Conservation (phyloP, 441 rosid genomes). For the Adansonia grandidieri region DNA sequence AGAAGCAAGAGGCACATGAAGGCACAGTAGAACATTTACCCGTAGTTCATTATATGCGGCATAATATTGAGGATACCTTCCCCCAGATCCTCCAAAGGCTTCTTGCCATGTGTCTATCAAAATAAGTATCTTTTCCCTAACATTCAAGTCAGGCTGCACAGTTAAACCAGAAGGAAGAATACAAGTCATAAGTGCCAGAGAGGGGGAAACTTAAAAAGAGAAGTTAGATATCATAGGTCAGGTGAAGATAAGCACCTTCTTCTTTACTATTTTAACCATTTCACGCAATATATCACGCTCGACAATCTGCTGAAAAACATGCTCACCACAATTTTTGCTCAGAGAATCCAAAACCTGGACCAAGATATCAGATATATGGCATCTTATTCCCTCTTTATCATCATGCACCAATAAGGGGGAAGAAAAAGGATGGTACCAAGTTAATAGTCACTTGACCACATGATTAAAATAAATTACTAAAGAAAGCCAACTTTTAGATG, state of each 20-base stretch:
- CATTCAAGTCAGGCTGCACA: slow-evolving; percentile 88
- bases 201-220: slow-evolving; percentile 24
- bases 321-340: slow-evolving; percentile 93
- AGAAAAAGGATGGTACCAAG: slow-evolving; percentile 14
- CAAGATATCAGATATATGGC: slow-evolving; percentile 16
- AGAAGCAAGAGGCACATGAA: neutral
- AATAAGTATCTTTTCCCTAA: slow-evolving; percentile 88
- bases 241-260: slow-evolving; percentile 59
- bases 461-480: neutral
- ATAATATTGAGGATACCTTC: slow-evolving; percentile 83
- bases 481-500: neutral
- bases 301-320: slow-evolving; percentile 79
- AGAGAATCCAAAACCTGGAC: slow-evolving; percentile 87
- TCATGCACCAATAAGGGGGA: neutral
- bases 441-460: slow-evolving; percentile 14
- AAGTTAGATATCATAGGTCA: neutral
- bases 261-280: slow-evolving; percentile 96
- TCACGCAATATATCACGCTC: slow-evolving; percentile 94
- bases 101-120: slow-evolving; percentile 98
- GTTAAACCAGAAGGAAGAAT: slow-evolving; percentile 28
- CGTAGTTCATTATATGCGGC: slow-evolving; percentile 87
- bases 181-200: slow-evolving; percentile 17
- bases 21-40: slow-evolving; percentile 47
- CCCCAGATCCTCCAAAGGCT: slow-evolving; percentile 85
- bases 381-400: neutral